Evolutionary conservation across 1,284 basidiomycete species (phyloP), one percentile per base, ranked within the genome.

Genomic region (Tylopilus microsporus): DNA sequence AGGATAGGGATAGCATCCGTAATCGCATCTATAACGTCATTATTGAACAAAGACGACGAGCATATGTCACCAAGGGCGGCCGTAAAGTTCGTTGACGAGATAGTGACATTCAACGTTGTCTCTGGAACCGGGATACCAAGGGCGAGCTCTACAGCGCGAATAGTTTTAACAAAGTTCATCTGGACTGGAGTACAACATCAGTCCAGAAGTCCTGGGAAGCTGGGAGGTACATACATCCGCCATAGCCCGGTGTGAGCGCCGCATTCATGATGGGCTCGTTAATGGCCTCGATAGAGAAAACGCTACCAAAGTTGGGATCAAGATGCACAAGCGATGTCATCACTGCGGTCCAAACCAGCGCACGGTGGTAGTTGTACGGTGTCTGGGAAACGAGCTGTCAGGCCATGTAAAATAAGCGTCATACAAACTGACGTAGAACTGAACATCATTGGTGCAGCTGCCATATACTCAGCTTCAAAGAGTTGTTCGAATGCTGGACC

Each of bases 251-350:
- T 1, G 88, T 90, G 60, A 77, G 69, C 11, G 61, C 69, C 3
- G 86, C 84, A 66, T 90, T 73, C 84, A 82, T 85, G 62, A 87
- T 82, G 0, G 87, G 87, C 61, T 91, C 89, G 63, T 91, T 91
- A 47, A 88, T 77, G 1, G 88, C 88, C 65, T 91, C 79, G 39
- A 91, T 87, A 0, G 84, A 75, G 53, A 85, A 85, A n/a, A 87
- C 87, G 36, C 75, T 82, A 25, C 66, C 73, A 65, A 91, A 91
- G 43, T 76, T 74, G 8, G 87, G 78, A 66, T 91, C 85, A 19
- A 87, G 71, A 65, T 91, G 89, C 2, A 84, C 74, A 18, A 91
- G 74, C 7, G 80, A 71, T 1, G 89, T 86, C 85, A 91, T 89
- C 32, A 91, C 85, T 16, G 83, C 84, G 0, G 87, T 83, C 89